Conservation (phyloP, 2,329 filamentous ascomycete genomes). For the Nemania sp. region DNA sequence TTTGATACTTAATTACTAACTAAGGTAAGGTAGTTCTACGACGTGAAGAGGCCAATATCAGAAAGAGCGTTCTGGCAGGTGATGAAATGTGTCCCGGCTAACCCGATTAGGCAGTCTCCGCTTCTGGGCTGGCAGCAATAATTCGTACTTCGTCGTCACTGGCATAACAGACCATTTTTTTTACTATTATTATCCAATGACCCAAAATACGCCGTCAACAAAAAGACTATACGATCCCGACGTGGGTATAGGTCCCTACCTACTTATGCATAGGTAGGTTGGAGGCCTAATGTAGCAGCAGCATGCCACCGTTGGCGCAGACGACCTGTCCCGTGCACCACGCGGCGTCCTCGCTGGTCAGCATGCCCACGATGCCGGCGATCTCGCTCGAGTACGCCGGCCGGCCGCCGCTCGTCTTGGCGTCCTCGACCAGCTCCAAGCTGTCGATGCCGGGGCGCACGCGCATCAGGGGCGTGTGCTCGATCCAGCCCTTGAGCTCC, state of each 20-base stretch:
- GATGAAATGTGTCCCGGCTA: slow-evolving; percentile 1
- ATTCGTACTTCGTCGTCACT: no score
- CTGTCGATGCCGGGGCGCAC: slow-evolving; percentile 66
- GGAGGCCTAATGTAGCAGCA: slow-evolving; percentile 26
- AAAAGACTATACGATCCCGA: no score
- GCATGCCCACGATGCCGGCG: slow-evolving; percentile 76
- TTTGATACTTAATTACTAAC: no score
- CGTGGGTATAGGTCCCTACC: no score
- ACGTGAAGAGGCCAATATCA: slow-evolving; percentile 7
- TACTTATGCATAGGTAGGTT: no score
- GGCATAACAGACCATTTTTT: no score
- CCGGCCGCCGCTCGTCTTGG: slow-evolving; percentile 58
- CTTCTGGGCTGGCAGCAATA: no score
- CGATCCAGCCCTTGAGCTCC: slow-evolving; percentile 49
- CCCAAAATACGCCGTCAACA: no score
- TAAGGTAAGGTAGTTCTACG: no score
- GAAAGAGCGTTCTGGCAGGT: background rate
- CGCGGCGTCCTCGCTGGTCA: slow-evolving; percentile 70
- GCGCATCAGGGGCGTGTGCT: slow-evolving; percentile 64
- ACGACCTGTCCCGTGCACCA: slow-evolving; percentile 83
- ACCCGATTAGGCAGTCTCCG: slow-evolving; percentile 1
- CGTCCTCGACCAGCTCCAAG: slow-evolving; percentile 63
- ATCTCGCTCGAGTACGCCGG: slow-evolving; percentile 72
- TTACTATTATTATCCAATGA: no score
- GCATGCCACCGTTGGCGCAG: slow-evolving; percentile 73